Base-by-base conservation (phyloP, 371 early-diverging fungal genomes). In the Blakeslea trispora region DNA sequence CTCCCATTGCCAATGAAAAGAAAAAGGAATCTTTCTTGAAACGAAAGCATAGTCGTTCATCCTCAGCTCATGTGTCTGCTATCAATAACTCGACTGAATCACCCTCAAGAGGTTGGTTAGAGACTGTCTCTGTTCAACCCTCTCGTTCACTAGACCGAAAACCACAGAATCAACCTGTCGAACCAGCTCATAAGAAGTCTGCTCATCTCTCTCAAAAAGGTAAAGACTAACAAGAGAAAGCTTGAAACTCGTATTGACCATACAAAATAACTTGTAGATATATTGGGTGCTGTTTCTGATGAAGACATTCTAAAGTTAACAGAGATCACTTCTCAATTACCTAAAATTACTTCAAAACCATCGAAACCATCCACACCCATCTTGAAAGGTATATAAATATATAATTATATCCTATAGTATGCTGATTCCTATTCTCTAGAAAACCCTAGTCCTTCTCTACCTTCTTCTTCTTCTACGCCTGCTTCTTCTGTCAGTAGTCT, bases 241-340 rank as follows among this genome's bases (percentile, higher is more conserved):
- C 3, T 31, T 8, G 22, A 18, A 5, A 11, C 5, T 9, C 21
- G 5, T 32, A 19, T 42, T 39, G 24, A 23, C 5, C n/a, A n/a
- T n/a, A n/a, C n/a, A n/a, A n/a, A n/a, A n/a, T n/a, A n/a, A n/a
- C n/a, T n/a, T n/a, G n/a, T 61, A 59, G 73, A 76, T 32, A 55
- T 71, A 41, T 44, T 76, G 24, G 64, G 67, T 19, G 65, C 66
- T 11, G 74, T 77, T 3, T 77, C 77, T 23, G 64, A 73, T 40
- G 74, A 71, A 53, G 74, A 77, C 45, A 77, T 77, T 32, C 42
- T 73, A 18, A 71, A 69, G 34, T 43, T 77, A 7, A 73, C 77
- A 6, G 59, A 71, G 32, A 48, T 77, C 55, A 67, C 77, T 17
- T 45, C 53, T 1, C 45, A 52, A 22, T 46, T 71, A 31, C 63